phyloP scores from a whole-genome alignment of 2,329 filamentous ascomycete species.

The Aphanoascus verrucosus region DNA sequence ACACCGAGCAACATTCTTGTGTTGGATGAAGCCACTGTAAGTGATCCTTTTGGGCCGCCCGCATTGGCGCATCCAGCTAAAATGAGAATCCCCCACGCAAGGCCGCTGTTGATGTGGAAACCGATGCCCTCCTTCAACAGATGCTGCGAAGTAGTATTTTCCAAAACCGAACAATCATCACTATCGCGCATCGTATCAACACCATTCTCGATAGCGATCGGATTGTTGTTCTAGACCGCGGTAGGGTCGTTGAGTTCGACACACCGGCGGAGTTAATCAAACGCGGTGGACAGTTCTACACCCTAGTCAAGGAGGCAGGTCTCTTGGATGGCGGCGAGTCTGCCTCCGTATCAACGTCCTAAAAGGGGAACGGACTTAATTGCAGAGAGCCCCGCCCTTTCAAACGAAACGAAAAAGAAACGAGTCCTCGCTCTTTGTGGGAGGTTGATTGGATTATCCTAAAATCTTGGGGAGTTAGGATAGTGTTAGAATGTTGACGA shows the following conservation, averaged over 20 bases:
- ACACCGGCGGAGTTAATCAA: slow-evolving; percentile 68
- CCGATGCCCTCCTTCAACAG: slow-evolving; percentile 53
- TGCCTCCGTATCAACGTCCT: slow-evolving; percentile 10
- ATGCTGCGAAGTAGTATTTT: slow-evolving; percentile 59
- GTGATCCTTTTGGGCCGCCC: slow-evolving; percentile 1
- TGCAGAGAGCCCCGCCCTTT: not conserved
- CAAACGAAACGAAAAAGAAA: not conserved
- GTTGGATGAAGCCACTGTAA: slow-evolving; percentile 86
- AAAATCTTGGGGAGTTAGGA: not conserved
- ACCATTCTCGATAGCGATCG: slow-evolving; percentile 84
- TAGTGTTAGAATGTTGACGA: not conserved
- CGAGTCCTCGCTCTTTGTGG: not conserved
- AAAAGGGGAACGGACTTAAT: not conserved
- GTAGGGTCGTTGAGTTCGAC: slow-evolving; percentile 85
- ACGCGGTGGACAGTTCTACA: slow-evolving; percentile 70
- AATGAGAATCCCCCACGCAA: slow-evolving; percentile 22
- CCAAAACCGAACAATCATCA: slow-evolving; percentile 89
- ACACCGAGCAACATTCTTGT: slow-evolving; percentile 96
- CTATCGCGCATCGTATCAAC: slow-evolving; percentile 95
- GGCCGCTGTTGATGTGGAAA: slow-evolving; percentile 60
- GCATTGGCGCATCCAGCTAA: not conserved
- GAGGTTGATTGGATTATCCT: not conserved
- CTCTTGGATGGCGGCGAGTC: slow-evolving; percentile 45
- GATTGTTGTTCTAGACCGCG: slow-evolving; percentile 86
- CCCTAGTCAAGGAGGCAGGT: slow-evolving; percentile 83